A percentile compares a stretch with the other conserved stretches of the same genome.
phyloP scores from a whole-genome alignment of 768 basidiomycete species.

The Heimioporus sp. region DNA sequence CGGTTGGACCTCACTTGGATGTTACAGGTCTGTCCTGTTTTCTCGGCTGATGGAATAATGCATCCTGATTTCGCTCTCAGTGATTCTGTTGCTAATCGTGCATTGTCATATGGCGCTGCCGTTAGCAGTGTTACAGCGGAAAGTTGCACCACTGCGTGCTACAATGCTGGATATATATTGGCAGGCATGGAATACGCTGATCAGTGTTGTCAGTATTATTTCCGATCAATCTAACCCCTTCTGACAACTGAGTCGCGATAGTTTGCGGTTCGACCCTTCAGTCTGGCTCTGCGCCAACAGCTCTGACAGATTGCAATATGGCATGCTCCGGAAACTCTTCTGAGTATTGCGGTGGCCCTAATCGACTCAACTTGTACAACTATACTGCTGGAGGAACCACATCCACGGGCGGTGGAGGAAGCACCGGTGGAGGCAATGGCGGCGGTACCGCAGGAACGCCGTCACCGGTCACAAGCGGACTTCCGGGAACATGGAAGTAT shows the following conservation, averaged over 20 bases:
- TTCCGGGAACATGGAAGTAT: constrained; percentile 59
- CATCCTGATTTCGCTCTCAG: constrained; percentile 16
- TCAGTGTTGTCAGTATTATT: constrained; percentile 45
- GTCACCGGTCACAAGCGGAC: constrained; percentile 47
- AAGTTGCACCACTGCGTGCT: constrained; percentile 48
- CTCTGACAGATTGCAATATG: constrained; percentile 52
- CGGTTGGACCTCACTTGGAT: constrained; percentile 70
- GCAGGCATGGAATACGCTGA: constrained; percentile 47
- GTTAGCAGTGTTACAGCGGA: constrained; percentile 47
- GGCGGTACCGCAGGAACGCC: constrained; percentile 32
- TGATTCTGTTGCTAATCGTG: constrained; percentile 34
- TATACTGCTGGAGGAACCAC: not conserved
- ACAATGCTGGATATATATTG: constrained; percentile 36
- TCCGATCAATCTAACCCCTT: constrained; percentile 24
- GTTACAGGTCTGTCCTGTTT: constrained; percentile 53
- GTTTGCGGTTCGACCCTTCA: constrained; percentile 18
- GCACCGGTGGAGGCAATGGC: constrained; percentile 31
- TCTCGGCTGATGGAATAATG: too few species aligned
- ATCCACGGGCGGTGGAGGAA: not conserved
- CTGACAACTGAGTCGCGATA: constrained; percentile 43
- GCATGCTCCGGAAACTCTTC: constrained; percentile 27
- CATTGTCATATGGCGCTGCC: constrained; percentile 28
- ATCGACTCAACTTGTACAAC: constrained; percentile 35
- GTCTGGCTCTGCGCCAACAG: constrained; percentile 32
- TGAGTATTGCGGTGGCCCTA: constrained; percentile 74